phyloP scores from a whole-genome alignment of 2,329 filamentous ascomycete species.

The Nemania abortiva region DNA sequence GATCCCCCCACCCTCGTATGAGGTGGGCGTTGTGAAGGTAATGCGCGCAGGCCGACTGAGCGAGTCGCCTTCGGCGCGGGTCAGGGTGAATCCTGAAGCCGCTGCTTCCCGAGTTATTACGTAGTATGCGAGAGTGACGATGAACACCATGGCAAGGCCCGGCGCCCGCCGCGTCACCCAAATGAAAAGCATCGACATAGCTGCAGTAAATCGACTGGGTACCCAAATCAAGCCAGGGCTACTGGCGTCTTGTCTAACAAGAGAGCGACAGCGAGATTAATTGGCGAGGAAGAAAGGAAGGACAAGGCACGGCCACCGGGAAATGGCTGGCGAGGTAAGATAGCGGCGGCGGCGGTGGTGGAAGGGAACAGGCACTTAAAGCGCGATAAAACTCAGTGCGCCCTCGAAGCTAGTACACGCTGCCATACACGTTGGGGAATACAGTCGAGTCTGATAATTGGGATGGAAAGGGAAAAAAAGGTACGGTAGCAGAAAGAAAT shows the following conservation, averaged over 20 bases:
- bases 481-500: constrained; percentile 34
- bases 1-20: constrained; percentile 58
- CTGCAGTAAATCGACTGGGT: constrained; percentile 43
- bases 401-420: constrained; percentile 37
- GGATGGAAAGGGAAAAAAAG: constrained; percentile 33
- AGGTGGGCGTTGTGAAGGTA: constrained; percentile 48
- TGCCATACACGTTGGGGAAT: constrained; percentile 39
- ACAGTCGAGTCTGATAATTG: constrained; percentile 37
- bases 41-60: constrained; percentile 52
- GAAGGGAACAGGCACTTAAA: constrained; percentile 28
- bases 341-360: constrained; percentile 38
- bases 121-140: constrained; percentile 65
- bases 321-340: constrained; percentile 43
- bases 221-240: constrained; percentile 39
- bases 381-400: constrained; percentile 43
- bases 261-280: constrained; percentile 37
- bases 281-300: constrained; percentile 37
- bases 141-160: constrained; percentile 65
- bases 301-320: constrained; percentile 39
- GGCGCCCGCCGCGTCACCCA: constrained; percentile 68
- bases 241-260: constrained; percentile 36
- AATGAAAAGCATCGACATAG: constrained; percentile 65
- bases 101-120: constrained; percentile 65
- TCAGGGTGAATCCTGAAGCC: constrained; percentile 58
- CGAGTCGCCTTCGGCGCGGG: constrained; percentile 55